These are phyloP conservation scores for Hypoxylon sp. DNA, from an alignment of 2,329 filamentous ascomycete species.

Conservation along the genomic window DNA sequence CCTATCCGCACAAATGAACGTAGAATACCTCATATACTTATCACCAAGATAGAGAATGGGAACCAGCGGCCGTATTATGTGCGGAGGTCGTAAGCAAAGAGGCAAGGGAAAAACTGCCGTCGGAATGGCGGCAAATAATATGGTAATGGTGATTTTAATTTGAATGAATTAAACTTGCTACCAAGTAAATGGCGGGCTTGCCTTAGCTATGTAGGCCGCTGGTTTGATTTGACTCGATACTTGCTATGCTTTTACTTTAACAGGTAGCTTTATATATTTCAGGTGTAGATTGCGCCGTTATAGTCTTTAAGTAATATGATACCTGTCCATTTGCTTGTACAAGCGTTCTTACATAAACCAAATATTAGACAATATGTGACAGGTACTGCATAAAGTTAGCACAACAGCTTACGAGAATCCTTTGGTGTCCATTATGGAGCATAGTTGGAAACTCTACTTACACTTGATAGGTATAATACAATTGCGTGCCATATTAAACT, in stretches of 20 bases:
- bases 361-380: background rate
- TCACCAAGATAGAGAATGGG: constrained; percentile 6
- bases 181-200: background rate
- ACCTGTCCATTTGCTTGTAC: background rate
- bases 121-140: constrained; percentile 35
- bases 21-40: background rate
- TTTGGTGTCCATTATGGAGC: background rate
- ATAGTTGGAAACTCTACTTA: background rate
- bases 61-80: background rate
- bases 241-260: background rate
- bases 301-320: background rate
- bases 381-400: background rate
- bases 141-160: background rate
- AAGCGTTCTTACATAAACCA: background rate
- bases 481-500: background rate
- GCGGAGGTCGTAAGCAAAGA: background rate
- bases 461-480: background rate
- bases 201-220: background rate
- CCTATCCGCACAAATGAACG: constrained; percentile 7
- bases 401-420: background rate
- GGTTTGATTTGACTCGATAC: background rate
- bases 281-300: background rate
- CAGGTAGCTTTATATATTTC: background rate
- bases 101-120: background rate
- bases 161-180: background rate